phyloP scores from a whole-genome alignment of 176 grass and related monocot genomes.

The Ensete ventricosum region DNA sequence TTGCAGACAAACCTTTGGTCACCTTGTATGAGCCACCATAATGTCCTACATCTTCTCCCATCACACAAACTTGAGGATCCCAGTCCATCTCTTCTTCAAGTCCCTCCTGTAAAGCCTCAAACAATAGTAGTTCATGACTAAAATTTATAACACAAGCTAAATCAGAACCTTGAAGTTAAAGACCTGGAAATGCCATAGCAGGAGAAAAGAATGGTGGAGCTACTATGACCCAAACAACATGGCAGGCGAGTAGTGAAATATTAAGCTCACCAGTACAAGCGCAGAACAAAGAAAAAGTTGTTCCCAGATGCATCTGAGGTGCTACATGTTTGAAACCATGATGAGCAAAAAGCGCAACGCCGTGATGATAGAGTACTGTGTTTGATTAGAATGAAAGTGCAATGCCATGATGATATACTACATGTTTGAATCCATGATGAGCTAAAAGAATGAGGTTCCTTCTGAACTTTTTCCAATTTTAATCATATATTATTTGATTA shows the following conservation, averaged over 20 bases:
- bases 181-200: neutral
- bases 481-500: too few relatives aligned
- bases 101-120: slow-evolving; percentile 79
- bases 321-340: neutral
- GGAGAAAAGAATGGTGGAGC: too few relatives aligned
- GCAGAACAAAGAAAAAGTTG: neutral
- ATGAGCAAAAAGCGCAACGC: neutral
- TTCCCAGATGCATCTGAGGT: too few relatives aligned
- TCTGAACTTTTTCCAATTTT: too few relatives aligned
- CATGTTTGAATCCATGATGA: too few relatives aligned
- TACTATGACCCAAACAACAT: neutral
- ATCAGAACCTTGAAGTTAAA: neutral
- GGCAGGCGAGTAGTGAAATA: neutral
- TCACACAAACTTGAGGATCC: slow-evolving; percentile 69
- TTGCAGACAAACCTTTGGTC: slow-evolving; percentile 65
- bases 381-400: neutral
- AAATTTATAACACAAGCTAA: neutral
- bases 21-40: slow-evolving; percentile 93
- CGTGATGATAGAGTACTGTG: neutral
- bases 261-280: neutral
- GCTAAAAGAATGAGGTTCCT: too few relatives aligned
- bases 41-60: slow-evolving; percentile 80
- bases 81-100: slow-evolving; percentile 82
- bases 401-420: too few relatives aligned
- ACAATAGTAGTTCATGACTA: slow-evolving; percentile 69